These are phyloP conservation scores for Solanum acaule DNA, from an alignment of 257 asterid genomes.

Conservation along the genomic window DNA sequence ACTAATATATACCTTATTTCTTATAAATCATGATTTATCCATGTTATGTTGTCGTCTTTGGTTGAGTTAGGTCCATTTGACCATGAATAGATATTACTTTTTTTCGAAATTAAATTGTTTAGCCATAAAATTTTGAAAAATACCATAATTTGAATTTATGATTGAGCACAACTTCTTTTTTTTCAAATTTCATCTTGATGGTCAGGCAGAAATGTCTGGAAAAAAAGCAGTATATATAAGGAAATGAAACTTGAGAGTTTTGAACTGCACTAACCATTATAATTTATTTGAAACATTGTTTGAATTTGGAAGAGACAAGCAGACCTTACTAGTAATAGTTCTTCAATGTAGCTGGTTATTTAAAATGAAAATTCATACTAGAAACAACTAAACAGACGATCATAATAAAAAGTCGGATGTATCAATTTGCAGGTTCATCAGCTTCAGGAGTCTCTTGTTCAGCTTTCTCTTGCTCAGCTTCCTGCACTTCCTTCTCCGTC, in stretches of 20 bases:
- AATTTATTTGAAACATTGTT: background rate
- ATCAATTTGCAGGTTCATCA: conserved; percentile 18
- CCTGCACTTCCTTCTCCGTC: conserved; percentile 95
- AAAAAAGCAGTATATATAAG: background rate
- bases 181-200: background rate
- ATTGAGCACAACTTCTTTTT: background rate
- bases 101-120: no score
- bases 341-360: background rate
- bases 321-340: background rate
- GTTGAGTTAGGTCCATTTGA: background rate
- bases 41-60: background rate
- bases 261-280: background rate
- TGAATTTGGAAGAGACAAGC: background rate
- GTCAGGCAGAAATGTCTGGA: background rate
- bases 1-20: background rate
- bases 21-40: background rate
- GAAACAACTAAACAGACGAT: background rate
- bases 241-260: background rate
- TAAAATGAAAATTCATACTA: background rate
- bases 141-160: background rate
- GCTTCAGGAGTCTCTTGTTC: conserved; percentile 21
- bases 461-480: conserved; percentile 86
- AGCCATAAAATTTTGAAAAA: background rate
- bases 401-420: background rate
- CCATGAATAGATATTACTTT: background rate